Conservation (phyloP, 768 basidiomycete species). For the Leucogyrophana mollusca region DNA sequence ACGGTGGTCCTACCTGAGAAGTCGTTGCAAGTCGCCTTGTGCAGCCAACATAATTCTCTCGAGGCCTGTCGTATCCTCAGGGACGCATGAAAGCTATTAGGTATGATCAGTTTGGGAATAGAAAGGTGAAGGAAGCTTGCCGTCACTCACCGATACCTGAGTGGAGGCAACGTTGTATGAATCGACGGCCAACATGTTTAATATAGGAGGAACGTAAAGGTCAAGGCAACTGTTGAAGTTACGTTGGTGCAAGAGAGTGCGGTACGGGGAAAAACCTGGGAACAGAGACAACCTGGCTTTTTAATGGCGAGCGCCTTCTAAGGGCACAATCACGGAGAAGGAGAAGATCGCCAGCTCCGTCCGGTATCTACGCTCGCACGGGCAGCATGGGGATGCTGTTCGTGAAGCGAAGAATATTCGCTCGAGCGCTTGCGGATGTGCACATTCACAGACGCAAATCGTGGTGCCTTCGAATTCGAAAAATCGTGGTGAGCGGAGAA, state of each 20-base stretch:
- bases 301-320: constrained; percentile 1
- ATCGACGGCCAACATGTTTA: constrained; percentile 23
- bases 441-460: constrained; percentile 1
- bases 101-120: constrained; percentile 3
- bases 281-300: not conserved
- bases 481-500: too few species aligned
- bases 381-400: not conserved
- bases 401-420: not conserved
- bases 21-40: constrained; percentile 68
- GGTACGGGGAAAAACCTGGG: not conserved
- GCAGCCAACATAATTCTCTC: constrained; percentile 70
- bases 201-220: not conserved
- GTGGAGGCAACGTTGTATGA: constrained; percentile 21
- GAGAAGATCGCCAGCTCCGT: constrained; percentile 1
- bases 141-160: constrained; percentile 18
- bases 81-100: constrained; percentile 20
- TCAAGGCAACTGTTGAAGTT: constrained; percentile 14
- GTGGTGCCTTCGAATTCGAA: constrained; percentile 2
- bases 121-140: not conserved
- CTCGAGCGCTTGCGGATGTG: not conserved
- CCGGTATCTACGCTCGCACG: constrained; percentile 9
- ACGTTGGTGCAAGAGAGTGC: not conserved
- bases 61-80: constrained; percentile 43
- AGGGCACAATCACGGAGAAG: not conserved
- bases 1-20: constrained; percentile 52